Evolutionary conservation across 1,284 basidiomycete species (phyloP), one percentile per base, ranked within the genome.

Genomic region (Cerioporus squamosus): DNA sequence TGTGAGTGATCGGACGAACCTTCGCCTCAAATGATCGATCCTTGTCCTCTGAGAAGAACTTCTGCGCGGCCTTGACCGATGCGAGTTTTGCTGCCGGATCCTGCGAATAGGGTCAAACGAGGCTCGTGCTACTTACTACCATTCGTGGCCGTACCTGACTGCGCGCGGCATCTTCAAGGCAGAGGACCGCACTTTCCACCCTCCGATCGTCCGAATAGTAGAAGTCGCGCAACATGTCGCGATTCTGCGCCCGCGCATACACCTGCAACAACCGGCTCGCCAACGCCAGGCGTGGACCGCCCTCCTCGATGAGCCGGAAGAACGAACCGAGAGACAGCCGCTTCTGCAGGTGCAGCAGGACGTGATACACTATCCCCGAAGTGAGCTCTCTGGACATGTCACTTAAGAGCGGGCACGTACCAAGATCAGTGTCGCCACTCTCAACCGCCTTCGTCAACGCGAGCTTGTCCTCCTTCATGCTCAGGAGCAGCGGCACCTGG

Each of bases 141-240:
- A 23, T 22, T n/a, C 1, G 44, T 5, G 10, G 29, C 29, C 84
- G 59, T 61, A 91, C 90, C 53, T 72, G 72, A 73, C 86, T 85
- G 38, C 74, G 72, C 6, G 83, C 79, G 15, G 94, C 92, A 71
- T 97, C 95, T 43, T 93, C 91, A 43, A 99, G 76, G 40, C 86
- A 90, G 6, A 98, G 77, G 17, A 92, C 83, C 0, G 94, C 97
- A 70, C 89, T 95, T 68, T 98, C 96, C 7, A 94, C 90, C 44
- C 97, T 82, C 60, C 97, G 83, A 74, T 99, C 97, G 70, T 99
- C 97, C 51, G 97, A 97, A 72, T 97, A 99, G 75, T 97, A 99
- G 74, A 97, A 98, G 72, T 99, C 95, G 17, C 93, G 83, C 14
- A 98, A 79, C 83, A 99, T 90, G 62, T 95, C 94, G 46, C 90